Percentiles rank a stretch among this genome's conserved stretches.
These are phyloP conservation scores for Diaporthe humulicola DNA, from an alignment of 2,329 filamentous ascomycete species.

Conservation along the genomic window DNA sequence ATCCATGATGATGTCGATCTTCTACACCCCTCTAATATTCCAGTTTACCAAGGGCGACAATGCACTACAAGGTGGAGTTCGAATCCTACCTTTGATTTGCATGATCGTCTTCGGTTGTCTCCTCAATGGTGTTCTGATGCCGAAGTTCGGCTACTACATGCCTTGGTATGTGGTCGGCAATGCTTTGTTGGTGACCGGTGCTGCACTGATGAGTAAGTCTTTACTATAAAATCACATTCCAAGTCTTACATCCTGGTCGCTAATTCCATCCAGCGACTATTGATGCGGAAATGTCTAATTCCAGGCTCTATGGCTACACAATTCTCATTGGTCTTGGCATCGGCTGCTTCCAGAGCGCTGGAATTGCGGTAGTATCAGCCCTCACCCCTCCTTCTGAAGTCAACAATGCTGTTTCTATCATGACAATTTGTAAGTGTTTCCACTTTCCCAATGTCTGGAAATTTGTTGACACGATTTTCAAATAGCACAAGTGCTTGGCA, in stretches of 20 bases:
- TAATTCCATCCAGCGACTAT: constrained; percentile 32
- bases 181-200: constrained; percentile 49
- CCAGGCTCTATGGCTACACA: constrained; percentile 38
- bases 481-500: constrained; percentile 38
- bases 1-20: constrained; percentile 46
- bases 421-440: constrained; percentile 34
- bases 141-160: constrained; percentile 51
- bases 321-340: constrained; percentile 37
- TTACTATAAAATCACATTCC: no score
- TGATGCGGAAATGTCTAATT: constrained; percentile 13
- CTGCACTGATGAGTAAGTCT: constrained; percentile 49
- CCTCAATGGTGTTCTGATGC: constrained; percentile 52
- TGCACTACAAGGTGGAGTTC: constrained; percentile 52
- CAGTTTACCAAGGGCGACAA: constrained; percentile 58
- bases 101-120: constrained; percentile 51
- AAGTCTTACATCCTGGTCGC: not conserved
- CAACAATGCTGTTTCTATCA: constrained; percentile 37
- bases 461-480: not conserved
- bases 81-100: constrained; percentile 55
- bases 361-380: constrained; percentile 34
- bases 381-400: constrained; percentile 35
- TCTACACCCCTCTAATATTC: constrained; percentile 64
- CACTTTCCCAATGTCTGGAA: accelerated
- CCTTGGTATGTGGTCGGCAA: constrained; percentile 54
- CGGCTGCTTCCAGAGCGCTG: constrained; percentile 36